Percentiles rank a stretch among this genome's conserved stretches.
Evolutionary conservation across 2,329 filamentous ascomycete genomes (phyloP).

Genomic region (Arthrocladium fulminans): DNA sequence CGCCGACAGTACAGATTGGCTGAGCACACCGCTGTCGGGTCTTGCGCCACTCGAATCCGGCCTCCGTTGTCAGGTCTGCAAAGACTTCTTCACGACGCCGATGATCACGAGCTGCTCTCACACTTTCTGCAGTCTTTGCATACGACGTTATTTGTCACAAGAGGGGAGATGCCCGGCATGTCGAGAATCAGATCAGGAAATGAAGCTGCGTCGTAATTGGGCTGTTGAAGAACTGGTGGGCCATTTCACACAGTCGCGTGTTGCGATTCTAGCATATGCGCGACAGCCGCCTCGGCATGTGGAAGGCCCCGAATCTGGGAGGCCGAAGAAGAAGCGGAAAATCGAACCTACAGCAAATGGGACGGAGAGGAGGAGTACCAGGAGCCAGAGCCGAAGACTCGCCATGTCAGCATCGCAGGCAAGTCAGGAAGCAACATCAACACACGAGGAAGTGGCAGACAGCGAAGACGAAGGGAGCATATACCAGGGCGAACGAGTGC

Average conservation of each 20-base stretch:
- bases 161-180: slow-evolving; percentile 87
- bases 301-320: slow-evolving; percentile 24
- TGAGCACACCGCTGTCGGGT: slow-evolving; percentile 36
- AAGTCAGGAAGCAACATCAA: slow-evolving; percentile 21
- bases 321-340: slow-evolving; percentile 26
- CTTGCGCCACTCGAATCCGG: slow-evolving; percentile 60
- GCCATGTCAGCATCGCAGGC: slow-evolving; percentile 32
- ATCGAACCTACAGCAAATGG: slow-evolving; percentile 11
- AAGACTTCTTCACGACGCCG: slow-evolving; percentile 90
- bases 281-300: slow-evolving; percentile 44
- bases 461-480: slow-evolving; percentile 31
- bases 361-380: slow-evolving; percentile 43
- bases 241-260: slow-evolving; percentile 60
- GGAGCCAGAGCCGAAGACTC: slow-evolving; percentile 39
- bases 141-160: slow-evolving; percentile 70
- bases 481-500: slow-evolving; percentile 13
- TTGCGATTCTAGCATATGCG: slow-evolving; percentile 56
- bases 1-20: slow-evolving; percentile 41
- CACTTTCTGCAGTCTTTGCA: slow-evolving; percentile 94
- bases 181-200: slow-evolving; percentile 67
- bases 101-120: slow-evolving; percentile 93
- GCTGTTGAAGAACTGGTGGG: slow-evolving; percentile 76
- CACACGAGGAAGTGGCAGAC: slow-evolving; percentile 31
- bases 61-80: slow-evolving; percentile 92
- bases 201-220: slow-evolving; percentile 76